phyloP scores from a whole-genome alignment of 768 basidiomycete genomes.

The Cystofilobasidium ferigula region DNA sequence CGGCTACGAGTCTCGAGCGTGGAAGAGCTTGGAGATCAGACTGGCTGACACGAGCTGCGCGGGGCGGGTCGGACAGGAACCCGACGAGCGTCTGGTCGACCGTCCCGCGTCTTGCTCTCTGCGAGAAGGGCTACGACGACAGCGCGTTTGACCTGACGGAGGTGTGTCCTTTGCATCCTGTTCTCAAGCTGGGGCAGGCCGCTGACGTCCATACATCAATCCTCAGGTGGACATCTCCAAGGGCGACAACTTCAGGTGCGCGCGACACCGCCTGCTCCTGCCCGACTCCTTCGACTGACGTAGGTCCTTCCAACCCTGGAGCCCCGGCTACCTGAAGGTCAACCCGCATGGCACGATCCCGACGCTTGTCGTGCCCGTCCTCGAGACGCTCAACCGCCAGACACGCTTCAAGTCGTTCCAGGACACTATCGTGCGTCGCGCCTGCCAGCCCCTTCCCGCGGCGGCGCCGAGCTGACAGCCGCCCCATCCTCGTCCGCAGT shows the following conservation, averaged over 20 bases:
- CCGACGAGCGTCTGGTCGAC: constrained; percentile 37
- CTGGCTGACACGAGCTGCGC: not conserved
- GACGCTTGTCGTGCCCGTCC: constrained; percentile 70
- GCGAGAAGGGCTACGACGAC: constrained; percentile 71
- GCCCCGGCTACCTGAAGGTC: constrained; percentile 45
- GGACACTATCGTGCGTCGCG: constrained; percentile 52
- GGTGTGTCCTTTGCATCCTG: constrained; percentile 50
- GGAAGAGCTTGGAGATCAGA: constrained; percentile 28
- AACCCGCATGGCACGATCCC: constrained; percentile 71
- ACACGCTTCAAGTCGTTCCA: constrained; percentile 69
- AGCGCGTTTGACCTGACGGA: constrained; percentile 62
- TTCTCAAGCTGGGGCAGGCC: not conserved
- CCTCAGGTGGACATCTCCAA: constrained; percentile 37
- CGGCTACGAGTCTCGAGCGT: not conserved
- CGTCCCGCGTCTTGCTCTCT: constrained; percentile 36
- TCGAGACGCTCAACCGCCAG: constrained; percentile 57
- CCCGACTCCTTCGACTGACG: not conserved
- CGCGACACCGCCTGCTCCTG: constrained; percentile 29
- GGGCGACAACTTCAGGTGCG: constrained; percentile 65
- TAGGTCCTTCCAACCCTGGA: too few relatives aligned
- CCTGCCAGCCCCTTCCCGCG: constrained; percentile 12
- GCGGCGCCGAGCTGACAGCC: constrained; percentile 8
- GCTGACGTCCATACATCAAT: not conserved
- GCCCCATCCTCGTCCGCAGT: constrained; percentile 40
- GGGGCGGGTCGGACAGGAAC: constrained; percentile 27